These are phyloP conservation scores for Chlorella sp. DNA, from an alignment of 139 green algal genomes.

Conservation along the genomic window DNA sequence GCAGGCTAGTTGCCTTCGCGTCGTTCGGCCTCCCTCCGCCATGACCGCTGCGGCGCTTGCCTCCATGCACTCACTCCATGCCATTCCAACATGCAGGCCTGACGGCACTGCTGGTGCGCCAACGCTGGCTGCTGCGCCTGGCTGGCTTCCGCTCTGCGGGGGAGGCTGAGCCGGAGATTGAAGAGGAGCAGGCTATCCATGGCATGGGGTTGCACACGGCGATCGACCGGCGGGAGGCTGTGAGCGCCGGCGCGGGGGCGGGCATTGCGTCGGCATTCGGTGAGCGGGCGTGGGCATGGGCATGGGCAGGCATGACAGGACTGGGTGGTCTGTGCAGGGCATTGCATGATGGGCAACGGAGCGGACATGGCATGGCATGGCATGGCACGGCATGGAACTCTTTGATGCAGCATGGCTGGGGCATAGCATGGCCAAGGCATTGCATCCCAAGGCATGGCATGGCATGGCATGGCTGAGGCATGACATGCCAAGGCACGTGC, in stretches of 20 bases:
- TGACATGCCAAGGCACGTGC: no score
- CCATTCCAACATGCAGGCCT: not conserved
- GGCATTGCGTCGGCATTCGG: constrained; percentile 87
- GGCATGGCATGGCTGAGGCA: no score
- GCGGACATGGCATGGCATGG: no score
- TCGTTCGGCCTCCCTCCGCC: not conserved
- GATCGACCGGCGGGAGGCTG: constrained; percentile 71
- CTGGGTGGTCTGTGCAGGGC: not conserved
- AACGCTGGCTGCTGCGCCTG: not conserved
- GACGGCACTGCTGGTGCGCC: not conserved
- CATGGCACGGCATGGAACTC: no score
- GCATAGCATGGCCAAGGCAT: no score
- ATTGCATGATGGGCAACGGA: not conserved
- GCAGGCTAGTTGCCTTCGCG: not conserved
- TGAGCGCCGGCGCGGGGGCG: constrained; percentile 82
- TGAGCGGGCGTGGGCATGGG: not conserved
- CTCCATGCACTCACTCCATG: not conserved
- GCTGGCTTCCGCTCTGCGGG: not conserved
- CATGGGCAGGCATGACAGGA: no score
- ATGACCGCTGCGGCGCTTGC: not conserved
- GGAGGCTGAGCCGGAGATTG: not conserved
- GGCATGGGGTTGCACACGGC: not conserved
- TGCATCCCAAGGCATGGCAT: no score
- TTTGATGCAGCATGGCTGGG: no score
- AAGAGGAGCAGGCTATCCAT: not conserved